Conservation (phyloP, 305 asterid species). For the Fraxinus angustifolia region DNA sequence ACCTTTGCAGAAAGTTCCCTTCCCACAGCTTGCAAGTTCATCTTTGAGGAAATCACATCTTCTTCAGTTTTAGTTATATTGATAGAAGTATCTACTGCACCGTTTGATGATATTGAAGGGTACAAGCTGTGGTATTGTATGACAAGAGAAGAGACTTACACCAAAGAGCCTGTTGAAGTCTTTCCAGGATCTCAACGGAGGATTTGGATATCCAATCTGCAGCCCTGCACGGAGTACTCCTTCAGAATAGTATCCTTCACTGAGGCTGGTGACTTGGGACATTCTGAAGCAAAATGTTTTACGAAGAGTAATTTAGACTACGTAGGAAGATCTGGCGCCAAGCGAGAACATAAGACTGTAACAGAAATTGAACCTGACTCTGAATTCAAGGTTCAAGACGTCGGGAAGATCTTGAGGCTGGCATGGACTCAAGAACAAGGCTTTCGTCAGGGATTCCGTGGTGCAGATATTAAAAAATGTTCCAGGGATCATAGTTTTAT, state of each 20-base stretch:
- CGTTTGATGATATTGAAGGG: constrained; percentile 52
- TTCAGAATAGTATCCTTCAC: constrained; percentile 66
- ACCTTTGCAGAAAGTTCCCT: constrained; percentile 40
- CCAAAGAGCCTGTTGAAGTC: constrained; percentile 58
- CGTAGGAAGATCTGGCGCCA: constrained; percentile 39
- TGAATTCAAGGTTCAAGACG: constrained; percentile 83
- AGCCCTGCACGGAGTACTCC: constrained; percentile 84
- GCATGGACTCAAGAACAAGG: constrained; percentile 66
- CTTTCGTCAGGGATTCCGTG: constrained; percentile 44
- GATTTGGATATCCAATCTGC: constrained; percentile 67
- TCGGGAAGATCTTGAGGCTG: constrained; percentile 56
- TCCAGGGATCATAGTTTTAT: constrained; percentile 24
- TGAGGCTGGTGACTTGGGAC: constrained; percentile 63
- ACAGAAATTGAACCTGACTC: constrained; percentile 61
- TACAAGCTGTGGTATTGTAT: constrained; percentile 80
- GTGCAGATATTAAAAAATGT: constrained; percentile 38
- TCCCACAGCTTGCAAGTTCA: constrained; percentile 87
- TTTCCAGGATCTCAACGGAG: constrained; percentile 71
- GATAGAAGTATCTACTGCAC: constrained; percentile 56
- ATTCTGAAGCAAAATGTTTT: constrained; percentile 84
- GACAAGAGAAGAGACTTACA: constrained; percentile 58
- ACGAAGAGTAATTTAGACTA: constrained; percentile 54
- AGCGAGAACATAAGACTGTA: constrained; percentile 27
- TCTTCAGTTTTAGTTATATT: constrained; percentile 64
- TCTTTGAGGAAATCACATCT: constrained; percentile 66